Evolutionary conservation across 331 rosid species (phyloP), one percentile per base, ranked within the genome.

Genomic region (Acacia pycnantha): DNA sequence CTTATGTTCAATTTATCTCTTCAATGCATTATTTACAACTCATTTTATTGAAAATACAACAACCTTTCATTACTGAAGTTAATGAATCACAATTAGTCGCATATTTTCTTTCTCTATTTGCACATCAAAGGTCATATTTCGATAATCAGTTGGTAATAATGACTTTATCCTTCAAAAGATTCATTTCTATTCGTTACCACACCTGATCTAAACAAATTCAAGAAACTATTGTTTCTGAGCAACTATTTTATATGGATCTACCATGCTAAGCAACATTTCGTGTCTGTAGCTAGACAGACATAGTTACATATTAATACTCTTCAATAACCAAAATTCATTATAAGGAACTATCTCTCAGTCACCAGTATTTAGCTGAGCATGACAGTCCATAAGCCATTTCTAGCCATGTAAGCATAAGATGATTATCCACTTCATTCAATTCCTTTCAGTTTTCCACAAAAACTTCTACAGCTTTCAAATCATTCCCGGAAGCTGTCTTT

Each of bases 381-480:
- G 12, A 33, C 58, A 76, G 29, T 19, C 14, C 54, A 9, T 33
- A 37, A 70, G 51, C 71, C 46, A 70, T 70, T 77, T 74, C 29
- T 8, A 54, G 48, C 40, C 50, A 62, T 13, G 19, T 14, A 71
- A 71, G 11, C 46, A 24, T 29, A 26, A 71, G 58, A 46, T 8
- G 27, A 43, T 4, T 48, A 31, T 44, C 50, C 62, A 44, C 48
- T n/a, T n/a, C 77, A 76, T n/a, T 43, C 43, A n/a, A 65, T 31
- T 43, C 70, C 46, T 43, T 46, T 53, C 40, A 76, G 48, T 54
- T 68, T 58, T 43, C 15, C 50, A 68, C 77, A 56, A 82, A 69
- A 12, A 68, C 54, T 19, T 54, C 64, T 33, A 6, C 18, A 27
- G 24, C 43, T 48, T 48, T 51, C 64, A 27, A 73, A 73, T 26